Base-by-base conservation (phyloP, 768 basidiomycete species). In the Pluteus cervinus region DNA sequence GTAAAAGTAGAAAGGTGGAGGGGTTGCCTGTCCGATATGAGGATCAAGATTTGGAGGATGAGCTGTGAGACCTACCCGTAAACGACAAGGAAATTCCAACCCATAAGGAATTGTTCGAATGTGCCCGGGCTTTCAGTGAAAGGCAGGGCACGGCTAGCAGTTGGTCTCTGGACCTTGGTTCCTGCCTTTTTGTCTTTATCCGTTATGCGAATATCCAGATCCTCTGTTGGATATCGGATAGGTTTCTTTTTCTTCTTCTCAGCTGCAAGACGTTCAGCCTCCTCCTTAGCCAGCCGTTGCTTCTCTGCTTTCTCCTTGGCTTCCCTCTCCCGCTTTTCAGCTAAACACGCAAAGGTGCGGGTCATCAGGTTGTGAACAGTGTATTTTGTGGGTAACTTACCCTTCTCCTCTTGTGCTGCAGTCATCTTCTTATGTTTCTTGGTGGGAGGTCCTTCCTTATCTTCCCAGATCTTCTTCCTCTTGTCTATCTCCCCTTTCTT, bases 41-140 rank as follows among this genome's bases (percentile, higher is more conserved):
- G 37, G 17, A n/a, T 50, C 29, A 42, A 48, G 37, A 42, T 21
- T 31, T 15, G 28, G 29, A 26, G 20, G 4, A 32, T 25, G 17
- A 10, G 29, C 31, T n/a, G n/a, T 24, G 7, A 16, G 4, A 22
- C 79, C 50, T 55, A 96, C 96, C 92, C 90, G 59, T 93, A 93
- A 36, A 91, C 83, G 37, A 88, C 83, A 39, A 98, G 60, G 58
- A 94, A 94, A 60, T 89, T 92, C 93, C 93, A 99, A 7, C 79
- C 66, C 82, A 88, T 83, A 21, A 98, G 61, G 57, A 97, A 90
- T 7, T 72, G 65, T 55, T 97, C 93, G 45, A 96, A 94, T 9
- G 71, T 63, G 8, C 67, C 69, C 6, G 74, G 67, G 22, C 66
- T 63, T 24, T 77, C 71, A 35, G 80, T 78, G 54, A 89, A 88